Conservation (phyloP, 2,329 filamentous ascomycete genomes). For the Ascochyta pisi region DNA sequence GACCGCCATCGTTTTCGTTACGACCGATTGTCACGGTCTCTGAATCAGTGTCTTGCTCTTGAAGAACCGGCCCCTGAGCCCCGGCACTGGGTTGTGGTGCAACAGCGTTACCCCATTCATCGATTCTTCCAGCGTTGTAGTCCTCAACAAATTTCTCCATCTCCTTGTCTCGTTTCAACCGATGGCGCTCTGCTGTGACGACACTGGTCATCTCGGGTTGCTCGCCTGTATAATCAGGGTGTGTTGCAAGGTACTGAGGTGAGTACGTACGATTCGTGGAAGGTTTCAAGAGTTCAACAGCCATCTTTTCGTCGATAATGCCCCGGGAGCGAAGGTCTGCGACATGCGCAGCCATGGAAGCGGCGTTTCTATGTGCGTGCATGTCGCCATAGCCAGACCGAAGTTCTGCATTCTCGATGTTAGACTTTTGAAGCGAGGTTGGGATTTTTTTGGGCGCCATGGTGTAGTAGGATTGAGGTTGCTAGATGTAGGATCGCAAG, state of each 20-base stretch:
- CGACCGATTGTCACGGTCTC: background rate
- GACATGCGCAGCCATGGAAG: slow-evolving; percentile 23
- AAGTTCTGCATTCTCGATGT: background rate
- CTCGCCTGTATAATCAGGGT: slow-evolving; percentile 13
- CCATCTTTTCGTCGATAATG: slow-evolving; percentile 21
- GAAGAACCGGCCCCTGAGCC: background rate
- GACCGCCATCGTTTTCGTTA: background rate
- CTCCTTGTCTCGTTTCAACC: slow-evolving; percentile 18
- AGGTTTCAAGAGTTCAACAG: slow-evolving; percentile 20
- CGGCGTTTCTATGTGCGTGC: slow-evolving; percentile 23
- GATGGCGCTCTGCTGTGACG: slow-evolving; percentile 21
- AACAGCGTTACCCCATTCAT: slow-evolving; percentile 22
- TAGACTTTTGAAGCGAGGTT: background rate
- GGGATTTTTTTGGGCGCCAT: background rate
- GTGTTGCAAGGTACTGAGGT: slow-evolving; percentile 18
- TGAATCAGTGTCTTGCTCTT: background rate
- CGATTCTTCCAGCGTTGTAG: slow-evolving; percentile 26
- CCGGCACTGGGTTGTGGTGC: background rate
- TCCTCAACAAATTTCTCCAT: slow-evolving; percentile 23
- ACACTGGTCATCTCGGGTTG: slow-evolving; percentile 7
- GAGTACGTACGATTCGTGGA: slow-evolving; percentile 21
- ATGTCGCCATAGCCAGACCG: slow-evolving; percentile 28
- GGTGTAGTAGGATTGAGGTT: background rate
- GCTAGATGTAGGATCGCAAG: no score
- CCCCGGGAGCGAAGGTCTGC: slow-evolving; percentile 2